Conservation (phyloP, 2,329 filamentous ascomycete species). For the Sporothrix mexicana region DNA sequence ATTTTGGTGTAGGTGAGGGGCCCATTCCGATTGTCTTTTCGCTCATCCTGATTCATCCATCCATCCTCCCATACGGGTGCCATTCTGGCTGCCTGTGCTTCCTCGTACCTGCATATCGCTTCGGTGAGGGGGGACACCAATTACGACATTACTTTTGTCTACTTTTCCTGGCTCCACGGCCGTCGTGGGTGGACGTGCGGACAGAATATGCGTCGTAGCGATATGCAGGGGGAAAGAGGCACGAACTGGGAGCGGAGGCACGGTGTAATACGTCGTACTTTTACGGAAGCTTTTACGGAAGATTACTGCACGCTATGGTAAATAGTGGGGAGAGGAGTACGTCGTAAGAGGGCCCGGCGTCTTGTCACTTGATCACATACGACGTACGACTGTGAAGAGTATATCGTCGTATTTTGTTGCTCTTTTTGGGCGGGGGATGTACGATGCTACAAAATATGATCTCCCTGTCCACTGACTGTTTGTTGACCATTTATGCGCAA, state of each 20-base stretch:
- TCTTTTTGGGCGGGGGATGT: not conserved
- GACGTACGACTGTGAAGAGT: constrained; percentile 12
- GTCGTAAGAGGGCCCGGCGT: not conserved
- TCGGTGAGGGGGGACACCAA: not conserved
- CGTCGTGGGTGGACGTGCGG: not conserved
- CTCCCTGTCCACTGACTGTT: not conserved
- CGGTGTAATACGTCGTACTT: no score
- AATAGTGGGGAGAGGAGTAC: no score
- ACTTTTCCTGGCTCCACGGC: not conserved
- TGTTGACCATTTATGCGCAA: not conserved
- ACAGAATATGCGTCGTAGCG: not conserved
- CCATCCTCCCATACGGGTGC: not conserved
- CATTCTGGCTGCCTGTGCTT: constrained; percentile 15
- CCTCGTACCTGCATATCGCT: constrained; percentile 29
- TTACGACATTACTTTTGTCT: not conserved
- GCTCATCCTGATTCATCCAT: not conserved
- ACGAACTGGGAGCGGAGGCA: not conserved
- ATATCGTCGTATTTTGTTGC: not conserved
- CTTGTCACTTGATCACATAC: constrained; percentile 16
- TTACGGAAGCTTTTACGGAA: not conserved
- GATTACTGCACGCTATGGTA: not conserved
- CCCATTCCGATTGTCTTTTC: not conserved
- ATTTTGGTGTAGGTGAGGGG: not conserved
- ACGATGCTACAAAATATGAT: not conserved
- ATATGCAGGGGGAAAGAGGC: constrained; percentile 7